Conservation (phyloP, 1,284 basidiomycete genomes). For the Megacollybia platyphylla region DNA sequence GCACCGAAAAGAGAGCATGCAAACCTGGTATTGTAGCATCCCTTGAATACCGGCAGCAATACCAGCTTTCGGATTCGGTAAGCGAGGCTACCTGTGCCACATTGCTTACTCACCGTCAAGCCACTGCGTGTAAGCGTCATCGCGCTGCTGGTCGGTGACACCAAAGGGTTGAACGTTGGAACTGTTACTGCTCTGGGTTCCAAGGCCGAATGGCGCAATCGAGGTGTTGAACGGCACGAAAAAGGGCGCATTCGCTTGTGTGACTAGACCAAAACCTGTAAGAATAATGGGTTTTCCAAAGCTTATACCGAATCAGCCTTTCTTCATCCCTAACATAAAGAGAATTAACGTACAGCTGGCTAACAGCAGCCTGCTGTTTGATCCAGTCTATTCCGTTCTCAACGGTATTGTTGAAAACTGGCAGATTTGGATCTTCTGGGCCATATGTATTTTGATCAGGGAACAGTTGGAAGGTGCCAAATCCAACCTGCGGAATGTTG, state of each 20-base stretch:
- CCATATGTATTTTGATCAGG: slow-evolving; percentile 51
- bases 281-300: slow-evolving; percentile 43
- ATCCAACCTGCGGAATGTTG: slow-evolving; percentile 41
- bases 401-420: slow-evolving; percentile 38
- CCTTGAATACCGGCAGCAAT: slow-evolving; percentile 31
- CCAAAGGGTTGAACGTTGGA: slow-evolving; percentile 21
- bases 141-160: slow-evolving; percentile 36
- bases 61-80: slow-evolving; percentile 18
- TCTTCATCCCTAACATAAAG: neutral
- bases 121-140: slow-evolving; percentile 41
- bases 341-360: slow-evolving; percentile 23
- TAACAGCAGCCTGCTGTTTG: slow-evolving; percentile 27
- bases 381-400: slow-evolving; percentile 45
- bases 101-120: slow-evolving; percentile 21
- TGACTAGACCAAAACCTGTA: slow-evolving; percentile 50
- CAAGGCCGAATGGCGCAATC: slow-evolving; percentile 26
- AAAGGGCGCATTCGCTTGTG: slow-evolving; percentile 30
- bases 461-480: slow-evolving; percentile 49
- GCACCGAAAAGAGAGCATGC: neutral
- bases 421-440: slow-evolving; percentile 27
- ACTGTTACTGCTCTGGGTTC: slow-evolving; percentile 15
- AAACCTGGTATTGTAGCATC: slow-evolving; percentile 45
- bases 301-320: slow-evolving; percentile 16
- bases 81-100: slow-evolving; percentile 2
- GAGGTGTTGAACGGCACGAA: slow-evolving; percentile 52